Percentiles rank a stretch among this genome's conserved stretches.
phyloP scores from a whole-genome alignment of 371 early-diverging fungal genomes.

The Mucor irregularis region DNA sequence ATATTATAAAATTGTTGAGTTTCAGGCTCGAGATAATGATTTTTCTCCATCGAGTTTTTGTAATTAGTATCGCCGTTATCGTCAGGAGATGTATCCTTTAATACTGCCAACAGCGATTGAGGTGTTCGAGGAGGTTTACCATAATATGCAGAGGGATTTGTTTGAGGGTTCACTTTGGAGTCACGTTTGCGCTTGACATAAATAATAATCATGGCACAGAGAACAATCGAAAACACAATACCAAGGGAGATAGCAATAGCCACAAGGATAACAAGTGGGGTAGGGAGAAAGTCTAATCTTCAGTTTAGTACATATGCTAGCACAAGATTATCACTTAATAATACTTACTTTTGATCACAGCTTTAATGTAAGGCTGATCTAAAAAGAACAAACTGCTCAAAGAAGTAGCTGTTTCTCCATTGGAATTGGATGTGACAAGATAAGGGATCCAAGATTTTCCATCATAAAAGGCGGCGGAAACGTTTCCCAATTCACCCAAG shows the following conservation, averaged over 20 bases:
- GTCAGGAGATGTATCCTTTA: constrained; percentile 12
- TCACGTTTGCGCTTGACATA: constrained; percentile 38
- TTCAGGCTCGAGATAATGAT: constrained; percentile 7
- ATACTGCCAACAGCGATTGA: constrained; percentile 37
- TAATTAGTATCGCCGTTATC: neutral
- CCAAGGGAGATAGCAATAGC: constrained; percentile 69
- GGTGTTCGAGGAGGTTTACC: constrained; percentile 49
- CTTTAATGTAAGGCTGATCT: constrained; percentile 16
- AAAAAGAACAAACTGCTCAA: constrained; percentile 53
- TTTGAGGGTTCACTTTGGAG: constrained; percentile 28
- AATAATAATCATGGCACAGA: constrained; percentile 50
- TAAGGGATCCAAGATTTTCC: constrained; percentile 66
- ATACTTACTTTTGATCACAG: neutral
- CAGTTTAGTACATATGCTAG: no score
- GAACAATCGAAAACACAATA: constrained; percentile 68
- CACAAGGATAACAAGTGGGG: constrained; percentile 67
- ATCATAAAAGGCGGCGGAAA: constrained; percentile 67
- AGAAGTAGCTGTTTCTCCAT: constrained; percentile 28
- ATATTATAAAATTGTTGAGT: constrained; percentile 19
- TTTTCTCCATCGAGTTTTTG: constrained; percentile 6
- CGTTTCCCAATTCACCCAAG: constrained; percentile 45
- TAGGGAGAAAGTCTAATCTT: constrained; percentile 44
- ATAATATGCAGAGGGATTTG: constrained; percentile 37
- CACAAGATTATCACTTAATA: neutral
- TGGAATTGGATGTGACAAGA: constrained; percentile 50